Percentiles rank a stretch among this genome's conserved stretches.
Evolutionary conservation across 2,329 filamentous ascomycete species (phyloP).

Genomic region (Neonectria punicea): DNA sequence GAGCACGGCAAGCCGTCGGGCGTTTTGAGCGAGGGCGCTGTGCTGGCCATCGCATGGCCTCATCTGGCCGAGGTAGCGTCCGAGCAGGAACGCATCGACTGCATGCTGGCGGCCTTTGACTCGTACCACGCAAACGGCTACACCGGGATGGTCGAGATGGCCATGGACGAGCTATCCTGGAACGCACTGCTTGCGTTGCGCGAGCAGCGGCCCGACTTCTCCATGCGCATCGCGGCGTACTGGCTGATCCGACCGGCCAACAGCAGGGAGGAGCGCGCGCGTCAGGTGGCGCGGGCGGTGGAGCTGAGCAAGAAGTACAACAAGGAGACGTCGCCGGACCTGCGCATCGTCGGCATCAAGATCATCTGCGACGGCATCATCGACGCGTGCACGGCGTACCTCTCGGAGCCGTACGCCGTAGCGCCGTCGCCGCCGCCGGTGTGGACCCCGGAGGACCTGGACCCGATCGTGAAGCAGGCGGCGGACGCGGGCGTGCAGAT

Average conservation of each 20-base stretch:
- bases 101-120: slow-evolving; percentile 59
- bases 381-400: slow-evolving; percentile 70
- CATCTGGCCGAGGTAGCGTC: slow-evolving; percentile 60
- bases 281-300: slow-evolving; percentile 62
- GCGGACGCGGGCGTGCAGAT: slow-evolving; percentile 65
- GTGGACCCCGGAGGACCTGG: slow-evolving; percentile 64
- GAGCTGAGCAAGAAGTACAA: slow-evolving; percentile 53
- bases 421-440: slow-evolving; percentile 57
- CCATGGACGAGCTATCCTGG: slow-evolving; percentile 69
- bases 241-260: slow-evolving; percentile 65
- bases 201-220: slow-evolving; percentile 40
- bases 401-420: slow-evolving; percentile 65
- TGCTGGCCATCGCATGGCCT: slow-evolving; percentile 65
- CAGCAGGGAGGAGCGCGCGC: slow-evolving; percentile 52
- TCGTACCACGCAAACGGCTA: slow-evolving; percentile 64
- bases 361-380: slow-evolving; percentile 72
- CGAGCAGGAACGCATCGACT: slow-evolving; percentile 58
- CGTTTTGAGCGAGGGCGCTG: slow-evolving; percentile 62
- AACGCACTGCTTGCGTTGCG: slow-evolving; percentile 59
- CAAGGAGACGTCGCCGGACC: slow-evolving; percentile 49
- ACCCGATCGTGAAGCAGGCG: slow-evolving; percentile 64
- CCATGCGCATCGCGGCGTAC: slow-evolving; percentile 63
- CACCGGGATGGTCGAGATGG: slow-evolving; percentile 68
- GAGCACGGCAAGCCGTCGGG: slow-evolving; percentile 59
- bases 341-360: slow-evolving; percentile 69